phyloP scores from a whole-genome alignment of 2,329 filamentous ascomycete genomes.

The Dendryphion nanum region DNA sequence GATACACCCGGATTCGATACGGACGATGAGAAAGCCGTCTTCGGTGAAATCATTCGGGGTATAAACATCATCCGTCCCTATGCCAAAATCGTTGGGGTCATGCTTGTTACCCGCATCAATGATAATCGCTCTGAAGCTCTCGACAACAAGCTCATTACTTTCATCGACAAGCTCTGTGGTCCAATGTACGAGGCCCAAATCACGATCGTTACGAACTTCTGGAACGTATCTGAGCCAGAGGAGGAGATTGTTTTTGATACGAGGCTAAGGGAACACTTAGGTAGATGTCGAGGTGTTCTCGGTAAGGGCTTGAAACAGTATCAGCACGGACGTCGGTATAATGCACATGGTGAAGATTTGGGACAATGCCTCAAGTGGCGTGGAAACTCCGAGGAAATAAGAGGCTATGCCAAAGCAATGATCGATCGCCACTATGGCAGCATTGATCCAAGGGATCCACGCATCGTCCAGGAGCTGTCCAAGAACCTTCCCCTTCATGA shows the following conservation, averaged over 20 bases:
- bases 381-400: constrained; percentile 1
- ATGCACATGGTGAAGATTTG: background rate
- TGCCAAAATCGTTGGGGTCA: constrained; percentile 2
- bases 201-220: constrained; percentile 4
- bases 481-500: background rate
- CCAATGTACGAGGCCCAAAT: constrained; percentile 1
- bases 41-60: constrained; percentile 1
- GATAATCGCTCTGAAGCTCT: background rate
- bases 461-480: constrained; percentile 2
- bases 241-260: background rate
- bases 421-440: constrained; percentile 3
- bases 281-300: background rate
- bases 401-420: constrained; percentile 2
- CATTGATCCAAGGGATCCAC: background rate
- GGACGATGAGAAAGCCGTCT: background rate
- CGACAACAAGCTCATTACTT: constrained; percentile 3
- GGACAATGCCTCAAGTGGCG: constrained; percentile 2
- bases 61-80: constrained; percentile 3
- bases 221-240: constrained; percentile 1
- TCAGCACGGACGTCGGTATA: constrained; percentile 3
- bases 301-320: constrained; percentile 1
- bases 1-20: constrained; percentile 6
- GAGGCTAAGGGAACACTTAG: constrained; percentile 1
- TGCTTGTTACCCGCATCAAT: constrained; percentile 2
- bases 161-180: constrained; percentile 1